phyloP scores from a whole-genome alignment of 345 rosid genomes.

The Salix arbutifolia region DNA sequence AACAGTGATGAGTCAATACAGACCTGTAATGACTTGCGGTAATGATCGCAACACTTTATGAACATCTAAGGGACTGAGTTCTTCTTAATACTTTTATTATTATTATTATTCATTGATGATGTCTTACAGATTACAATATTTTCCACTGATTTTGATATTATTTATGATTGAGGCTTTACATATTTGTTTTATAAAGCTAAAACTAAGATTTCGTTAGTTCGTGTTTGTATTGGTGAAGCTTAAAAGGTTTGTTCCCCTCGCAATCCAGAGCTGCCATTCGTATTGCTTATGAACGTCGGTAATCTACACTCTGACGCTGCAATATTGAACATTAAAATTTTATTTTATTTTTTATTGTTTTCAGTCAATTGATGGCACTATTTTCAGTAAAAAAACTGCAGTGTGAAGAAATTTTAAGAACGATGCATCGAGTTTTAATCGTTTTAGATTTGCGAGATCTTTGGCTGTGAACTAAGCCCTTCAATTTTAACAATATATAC shows the following conservation, averaged over 20 bases:
- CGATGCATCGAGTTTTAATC: too few relatives aligned
- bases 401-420: too few relatives aligned
- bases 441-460: too few relatives aligned
- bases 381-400: too few relatives aligned
- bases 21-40: conserved; percentile 27
- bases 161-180: not conserved
- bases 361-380: not conserved
- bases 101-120: accelerated
- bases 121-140: not conserved
- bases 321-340: not conserved
- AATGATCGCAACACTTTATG: conserved; percentile 16
- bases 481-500: too few relatives aligned
- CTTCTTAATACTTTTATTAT: conserved; percentile 41
- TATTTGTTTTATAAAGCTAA: not conserved
- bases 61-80: conserved; percentile 34
- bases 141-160: not conserved
- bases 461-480: too few relatives aligned
- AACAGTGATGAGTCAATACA: conserved; percentile 31
- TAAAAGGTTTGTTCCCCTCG: conserved; percentile 42
- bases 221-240: conserved; percentile 17
- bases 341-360: too few relatives aligned
- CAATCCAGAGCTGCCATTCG: conserved; percentile 35
- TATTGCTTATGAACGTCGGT: conserved; percentile 48
- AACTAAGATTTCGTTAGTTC: not conserved
- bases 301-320: conserved; percentile 25